Evolutionary conservation across 164 flowering plant species (phyloP), one percentile per base, ranked within the genome.

Genomic region (Protea cynaroides): DNA sequence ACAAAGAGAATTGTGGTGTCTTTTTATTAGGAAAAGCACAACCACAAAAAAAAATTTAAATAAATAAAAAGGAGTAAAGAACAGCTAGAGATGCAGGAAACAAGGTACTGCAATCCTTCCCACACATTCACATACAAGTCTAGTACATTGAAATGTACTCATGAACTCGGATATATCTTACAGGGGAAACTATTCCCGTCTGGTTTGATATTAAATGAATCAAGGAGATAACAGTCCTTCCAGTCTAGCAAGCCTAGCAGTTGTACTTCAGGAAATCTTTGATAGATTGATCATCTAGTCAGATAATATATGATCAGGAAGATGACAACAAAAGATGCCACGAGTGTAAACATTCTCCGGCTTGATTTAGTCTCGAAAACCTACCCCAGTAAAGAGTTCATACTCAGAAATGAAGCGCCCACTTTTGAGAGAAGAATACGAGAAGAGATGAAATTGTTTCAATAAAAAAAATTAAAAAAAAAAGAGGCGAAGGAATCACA

Each of bases 321-420:
- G 59, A 79, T 65, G 29, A 76, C 64, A 65, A 87, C 81, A 51
- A 88, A 81, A 65, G 69, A 74, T 52, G 65, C 79, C 34, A 79
- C 86, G 36, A 85, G 84, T 29, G 72, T 71, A 67, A 84, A 89
- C 76, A 74, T 83, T 67, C 69, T 81, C 62, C 83, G 69, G 56
- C 74, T 86, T 47, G 97, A 85, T 75, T 84, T 91, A 76, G 82
- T 85, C 75, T 89, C 93, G 69, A 87, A 83, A 8, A 87, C 96
- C 97, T 91, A 63, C 34, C 49, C 21, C 3, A 34, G n/a, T 11
- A 49, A 60, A 21, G 54, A 34, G 5, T 34, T 25, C 57, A 8
- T 19, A 49, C 8, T 50, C 21, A 18, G n/a, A 6, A 25, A 15
- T n/a, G 43, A 7, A 4, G 25, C 8, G 46, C 6, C 12, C 4